Evolutionary conservation across 768 basidiomycete species (phyloP).

Genomic region (Calocybe gangraenosa): DNA sequence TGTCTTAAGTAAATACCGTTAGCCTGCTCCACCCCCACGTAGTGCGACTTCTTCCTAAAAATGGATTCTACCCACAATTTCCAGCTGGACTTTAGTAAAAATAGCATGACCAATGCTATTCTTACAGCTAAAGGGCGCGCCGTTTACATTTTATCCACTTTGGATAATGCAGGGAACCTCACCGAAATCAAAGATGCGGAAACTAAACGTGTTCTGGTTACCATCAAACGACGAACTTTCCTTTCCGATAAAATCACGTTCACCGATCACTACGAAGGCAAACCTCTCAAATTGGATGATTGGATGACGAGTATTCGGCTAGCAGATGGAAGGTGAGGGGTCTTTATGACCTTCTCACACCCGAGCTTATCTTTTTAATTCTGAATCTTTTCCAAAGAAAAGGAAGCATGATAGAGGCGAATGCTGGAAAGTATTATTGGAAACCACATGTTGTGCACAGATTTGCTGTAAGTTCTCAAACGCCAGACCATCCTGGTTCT

Average conservation of each 20-base stretch:
- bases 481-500: neutral
- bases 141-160: conserved; percentile 17
- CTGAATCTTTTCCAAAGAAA: neutral
- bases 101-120: conserved; percentile 17
- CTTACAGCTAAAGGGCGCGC: conserved; percentile 17
- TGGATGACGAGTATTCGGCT: conserved; percentile 16
- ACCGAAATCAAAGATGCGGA: conserved; percentile 18
- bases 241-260: conserved; percentile 22
- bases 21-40: no score
- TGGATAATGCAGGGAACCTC: conserved; percentile 11
- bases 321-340: conserved; percentile 13
- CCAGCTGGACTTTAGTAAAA: conserved; percentile 19
- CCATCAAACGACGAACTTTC: conserved; percentile 15
- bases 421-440: conserved; percentile 1
- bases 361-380: no score
- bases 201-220: conserved; percentile 16
- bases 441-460: conserved; percentile 1
- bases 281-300: conserved; percentile 18
- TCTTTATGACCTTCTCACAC: no score
- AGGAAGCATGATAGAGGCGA: neutral
- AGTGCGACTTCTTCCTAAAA: neutral
- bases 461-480: conserved; percentile 4
- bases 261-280: conserved; percentile 13
- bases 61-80: conserved; percentile 13
- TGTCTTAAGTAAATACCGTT: no score